Conservation (phyloP, 495 filamentous ascomycete genomes). For the Staphylotrichum longicolle region DNA sequence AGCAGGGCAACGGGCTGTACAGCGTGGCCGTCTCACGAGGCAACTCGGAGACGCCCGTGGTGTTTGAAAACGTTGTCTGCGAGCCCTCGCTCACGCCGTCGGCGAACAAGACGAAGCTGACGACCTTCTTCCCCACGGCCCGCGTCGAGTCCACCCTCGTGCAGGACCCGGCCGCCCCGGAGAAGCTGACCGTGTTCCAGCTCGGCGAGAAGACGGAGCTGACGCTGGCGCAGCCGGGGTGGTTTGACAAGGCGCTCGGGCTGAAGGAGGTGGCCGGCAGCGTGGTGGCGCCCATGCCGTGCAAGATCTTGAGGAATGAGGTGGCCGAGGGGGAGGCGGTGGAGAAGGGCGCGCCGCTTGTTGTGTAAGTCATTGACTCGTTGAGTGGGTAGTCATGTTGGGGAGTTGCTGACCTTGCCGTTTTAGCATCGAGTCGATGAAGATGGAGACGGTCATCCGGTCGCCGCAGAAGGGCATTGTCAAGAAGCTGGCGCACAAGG, state of each 20-base stretch:
- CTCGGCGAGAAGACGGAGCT: conserved; percentile 75
- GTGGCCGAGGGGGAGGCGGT: conserved; percentile 77
- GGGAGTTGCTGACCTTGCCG: conserved; percentile 20
- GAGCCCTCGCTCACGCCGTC: conserved; percentile 27
- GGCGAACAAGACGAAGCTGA: conserved; percentile 40
- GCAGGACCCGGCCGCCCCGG: conserved; percentile 53
- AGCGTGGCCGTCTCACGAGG: conserved; percentile 58
- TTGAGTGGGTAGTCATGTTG: background rate
- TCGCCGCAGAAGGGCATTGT: conserved; percentile 81
- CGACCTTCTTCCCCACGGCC: conserved; percentile 69
- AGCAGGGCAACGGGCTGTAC: conserved; percentile 61
- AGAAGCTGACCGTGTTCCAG: conserved; percentile 77
- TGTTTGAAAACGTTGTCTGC: conserved; percentile 47
- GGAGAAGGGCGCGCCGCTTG: conserved; percentile 79
- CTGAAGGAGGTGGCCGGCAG: conserved; percentile 76
- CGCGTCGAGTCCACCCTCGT: conserved; percentile 80
- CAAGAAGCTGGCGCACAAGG: conserved; percentile 75
- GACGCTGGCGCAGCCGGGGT: conserved; percentile 62
- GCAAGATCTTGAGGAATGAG: conserved; percentile 84
- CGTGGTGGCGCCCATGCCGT: conserved; percentile 87
- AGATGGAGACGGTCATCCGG: conserved; percentile 98
- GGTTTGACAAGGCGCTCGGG: conserved; percentile 84
- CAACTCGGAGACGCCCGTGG: conserved; percentile 27
- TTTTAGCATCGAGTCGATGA: conserved; percentile 89
- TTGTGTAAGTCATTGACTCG: conserved; percentile 58